These are phyloP conservation scores for Phytophthora pistaciae DNA, from an alignment of 352 stramenopile genomes.

Conservation along the genomic window DNA sequence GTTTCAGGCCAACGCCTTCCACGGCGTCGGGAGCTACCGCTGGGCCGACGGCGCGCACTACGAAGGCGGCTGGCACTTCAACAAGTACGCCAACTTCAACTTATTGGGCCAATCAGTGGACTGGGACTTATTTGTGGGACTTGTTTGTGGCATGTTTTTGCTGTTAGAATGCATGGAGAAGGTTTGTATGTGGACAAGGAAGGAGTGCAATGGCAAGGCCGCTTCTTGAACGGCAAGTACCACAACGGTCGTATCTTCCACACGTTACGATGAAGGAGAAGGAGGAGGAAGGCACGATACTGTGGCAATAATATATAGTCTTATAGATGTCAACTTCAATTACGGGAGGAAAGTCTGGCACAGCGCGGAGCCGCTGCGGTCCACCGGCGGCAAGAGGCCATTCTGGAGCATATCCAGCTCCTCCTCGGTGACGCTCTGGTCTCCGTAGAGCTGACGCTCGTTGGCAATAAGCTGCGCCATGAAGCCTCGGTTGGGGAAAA, in stretches of 20 bases:
- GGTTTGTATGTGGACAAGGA: constrained; percentile 80
- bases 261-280: constrained; percentile 55
- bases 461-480: constrained; percentile 81
- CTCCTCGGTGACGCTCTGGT: constrained; percentile 64
- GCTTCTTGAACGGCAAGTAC: constrained; percentile 87
- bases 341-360: constrained; percentile 54
- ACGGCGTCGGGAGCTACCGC: constrained; percentile 67
- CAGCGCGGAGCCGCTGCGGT: constrained; percentile 69
- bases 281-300: not conserved
- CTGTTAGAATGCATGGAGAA: constrained; percentile 77
- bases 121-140: constrained; percentile 18
- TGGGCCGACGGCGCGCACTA: constrained; percentile 80
- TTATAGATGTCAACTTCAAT: constrained; percentile 31
- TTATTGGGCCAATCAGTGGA: not conserved
- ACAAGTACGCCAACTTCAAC: constrained; percentile 32
- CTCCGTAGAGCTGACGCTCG: constrained; percentile 75
- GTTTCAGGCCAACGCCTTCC: constrained; percentile 72
- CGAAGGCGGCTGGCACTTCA: constrained; percentile 61
- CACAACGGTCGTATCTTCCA: constrained; percentile 88
- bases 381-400: constrained; percentile 62
- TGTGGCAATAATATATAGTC: constrained; percentile 29
- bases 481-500: constrained; percentile 85
- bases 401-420: constrained; percentile 79
- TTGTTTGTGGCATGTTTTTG: constrained; percentile 31
- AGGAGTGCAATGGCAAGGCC: constrained; percentile 71